Evolutionary conservation across 139 green algal genomes (phyloP).

Genomic region (Micromonas pusilla): DNA sequence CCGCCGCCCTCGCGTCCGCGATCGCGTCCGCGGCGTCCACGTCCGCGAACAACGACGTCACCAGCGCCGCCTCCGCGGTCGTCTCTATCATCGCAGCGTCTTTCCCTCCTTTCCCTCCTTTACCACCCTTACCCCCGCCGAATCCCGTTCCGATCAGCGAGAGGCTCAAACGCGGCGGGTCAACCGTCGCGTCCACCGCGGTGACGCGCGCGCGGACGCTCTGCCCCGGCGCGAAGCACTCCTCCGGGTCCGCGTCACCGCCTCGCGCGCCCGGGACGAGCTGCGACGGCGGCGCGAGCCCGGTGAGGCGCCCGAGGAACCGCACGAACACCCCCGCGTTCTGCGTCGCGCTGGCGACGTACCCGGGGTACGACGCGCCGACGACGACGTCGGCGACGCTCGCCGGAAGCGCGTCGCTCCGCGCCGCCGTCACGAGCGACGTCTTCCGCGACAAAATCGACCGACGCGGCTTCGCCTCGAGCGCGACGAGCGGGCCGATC

Average conservation of each 20-base stretch:
- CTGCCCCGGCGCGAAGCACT: slow-evolving; percentile 60
- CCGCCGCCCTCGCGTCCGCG: background rate
- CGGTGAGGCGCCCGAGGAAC: slow-evolving; percentile 72
- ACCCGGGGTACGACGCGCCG: slow-evolving; percentile 59
- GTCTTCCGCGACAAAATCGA: slow-evolving; percentile 56
- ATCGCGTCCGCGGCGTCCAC: background rate
- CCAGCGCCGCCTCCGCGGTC: slow-evolving; percentile 15
- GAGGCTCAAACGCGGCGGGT: background rate
- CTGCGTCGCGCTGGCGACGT: slow-evolving; percentile 60
- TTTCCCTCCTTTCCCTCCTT: too few species aligned
- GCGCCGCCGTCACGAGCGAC: slow-evolving; percentile 42
- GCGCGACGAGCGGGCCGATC: slow-evolving; percentile 38
- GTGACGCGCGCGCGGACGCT: slow-evolving; percentile 55
- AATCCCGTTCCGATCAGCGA: too few species aligned
- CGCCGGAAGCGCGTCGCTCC: background rate
- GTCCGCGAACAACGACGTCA: slow-evolving; percentile 20
- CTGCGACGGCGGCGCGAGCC: slow-evolving; percentile 40
- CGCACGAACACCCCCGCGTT: slow-evolving; percentile 73
- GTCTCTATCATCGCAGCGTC: too few species aligned
- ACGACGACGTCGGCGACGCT: slow-evolving; percentile 37
- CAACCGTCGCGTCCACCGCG: slow-evolving; percentile 2
- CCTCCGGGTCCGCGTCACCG: slow-evolving; percentile 59
- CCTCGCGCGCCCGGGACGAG: slow-evolving; percentile 56
- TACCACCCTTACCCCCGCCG: too few species aligned
- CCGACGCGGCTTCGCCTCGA: slow-evolving; percentile 15